These are phyloP conservation scores for Batkoa obscura DNA, from an alignment of 371 early-diverging fungal genomes.

Conservation along the genomic window DNA sequence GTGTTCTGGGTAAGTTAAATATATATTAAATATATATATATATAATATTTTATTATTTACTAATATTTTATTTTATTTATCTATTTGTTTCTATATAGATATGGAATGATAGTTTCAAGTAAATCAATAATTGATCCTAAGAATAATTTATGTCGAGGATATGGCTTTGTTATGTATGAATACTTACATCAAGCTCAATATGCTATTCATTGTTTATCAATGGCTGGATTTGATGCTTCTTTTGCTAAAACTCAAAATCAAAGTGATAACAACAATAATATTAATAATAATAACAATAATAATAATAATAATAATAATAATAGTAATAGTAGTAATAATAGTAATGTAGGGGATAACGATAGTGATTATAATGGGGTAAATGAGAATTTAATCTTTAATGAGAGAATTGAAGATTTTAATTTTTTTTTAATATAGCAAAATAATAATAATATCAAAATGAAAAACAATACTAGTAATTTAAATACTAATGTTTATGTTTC, in stretches of 20 bases:
- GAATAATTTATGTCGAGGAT: conserved; percentile 70
- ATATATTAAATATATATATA: not conserved
- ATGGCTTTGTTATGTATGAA: conserved; percentile 81
- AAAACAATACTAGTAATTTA: not conserved
- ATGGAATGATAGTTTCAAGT: conserved; percentile 59
- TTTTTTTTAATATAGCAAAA: no score
- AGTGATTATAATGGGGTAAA: no score
- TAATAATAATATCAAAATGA: not conserved
- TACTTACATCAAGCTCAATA: conserved; percentile 37
- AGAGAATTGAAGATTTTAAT: no score
- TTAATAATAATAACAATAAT: not conserved
- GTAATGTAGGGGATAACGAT: no score
- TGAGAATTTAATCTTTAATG: no score
- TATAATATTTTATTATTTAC: not conserved
- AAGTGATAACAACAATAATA: conserved; percentile 6
- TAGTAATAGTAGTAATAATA: no score
- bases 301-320: no score
- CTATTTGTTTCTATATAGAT: conserved; percentile 18
- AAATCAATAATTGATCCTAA: conserved; percentile 68
- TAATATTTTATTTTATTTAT: conserved; percentile 2
- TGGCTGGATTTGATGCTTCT: conserved; percentile 44
- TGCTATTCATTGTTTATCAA: conserved; percentile 49
- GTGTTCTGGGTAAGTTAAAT: conserved; percentile 29
- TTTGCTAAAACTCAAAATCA: conserved; percentile 48
- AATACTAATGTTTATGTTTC: conserved; percentile 62